Evolutionary conservation across 2,329 filamentous ascomycete genomes (phyloP), one percentile per base, ranked within the genome.

Genomic region (Scopulariopsis brevicaulis): DNA sequence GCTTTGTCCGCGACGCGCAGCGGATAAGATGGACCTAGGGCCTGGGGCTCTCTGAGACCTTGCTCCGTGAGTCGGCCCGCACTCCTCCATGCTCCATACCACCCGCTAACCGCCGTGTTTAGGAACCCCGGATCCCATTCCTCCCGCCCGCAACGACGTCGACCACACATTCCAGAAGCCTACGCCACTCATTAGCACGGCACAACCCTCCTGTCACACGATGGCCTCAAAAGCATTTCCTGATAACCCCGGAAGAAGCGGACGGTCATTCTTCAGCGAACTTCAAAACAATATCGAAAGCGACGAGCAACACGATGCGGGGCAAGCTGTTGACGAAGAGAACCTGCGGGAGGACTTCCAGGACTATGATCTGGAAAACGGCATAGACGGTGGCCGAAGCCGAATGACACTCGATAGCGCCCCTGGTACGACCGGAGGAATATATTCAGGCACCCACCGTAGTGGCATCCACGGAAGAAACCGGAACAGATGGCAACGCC

Each of bases 261-360:
- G 60, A 4, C 67, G 71, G 55, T 75, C 79, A 3, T 79, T 78
- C 62, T 82, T 82, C 66, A 73, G 79, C 59, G 75, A 77, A 34
- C 65, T 80, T 18, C 70, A 74, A 61, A 69, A 68, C 32, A 64
- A 69, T n/a, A 74, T 74, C 53, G 70, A 73, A 24, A 60, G 63
- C 54, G 77, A 78, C 58, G 60, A 69, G 25, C 75, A 79, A 60
- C 70, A 71, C 37, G 70, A 70, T 52, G 71, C 71, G 4, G 75
- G 71, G 2, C 65, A 74, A n/a, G 68, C 70, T 24, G 59, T 81
- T 6, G 79, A 82, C 63, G 77, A 81, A 61, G 76, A 81, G 63
- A 82, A 82, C 61, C 65, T 82, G 7, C 74, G 73, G 50, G 73
- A 80, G 55, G 66, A 76, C 28, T 80, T 82, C 58, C 72, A 75